Base-by-base conservation (phyloP, 2,329 filamentous ascomycete species). In the Incumbomyces lentus region DNA sequence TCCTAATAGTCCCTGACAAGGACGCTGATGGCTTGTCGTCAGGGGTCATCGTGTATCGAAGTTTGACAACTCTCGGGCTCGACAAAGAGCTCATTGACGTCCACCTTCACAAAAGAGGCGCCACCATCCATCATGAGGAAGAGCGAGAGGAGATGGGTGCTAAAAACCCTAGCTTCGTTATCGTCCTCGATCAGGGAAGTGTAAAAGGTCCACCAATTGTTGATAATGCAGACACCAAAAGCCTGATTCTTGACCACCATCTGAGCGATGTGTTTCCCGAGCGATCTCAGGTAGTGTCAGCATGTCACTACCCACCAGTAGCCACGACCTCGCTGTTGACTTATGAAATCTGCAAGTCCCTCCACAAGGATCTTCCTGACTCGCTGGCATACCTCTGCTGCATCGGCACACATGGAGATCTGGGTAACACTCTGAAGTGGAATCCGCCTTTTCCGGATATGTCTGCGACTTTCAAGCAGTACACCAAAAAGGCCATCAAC, bases 21-120 rank as follows among this genome's bases (percentile, higher is more conserved):
- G 80, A 84, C 54, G 79, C 79, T 2, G 81, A 84, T 59, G 81
- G 81, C 0, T 65, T 85, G 2, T 74, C 74, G 2, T 76, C 80
- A 2, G 81, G 81, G 1, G 74, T 74, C 1, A 83, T 84, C 26
- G 59, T 84, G 1, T 67, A 76, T 46, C 74, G 73, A 46, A 82
- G 79, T 0, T 65, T 84, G 2, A 60, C 73, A 1, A 62, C 75
- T 1, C 71, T 84, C 0, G 80, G 80, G 1, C 68, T 83, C 1
- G 60, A 72, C 8, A 52, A 67, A 6, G 60, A 67, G 6, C 62
- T 74, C 1, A 78, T 84, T 46, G 67, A 72, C 2, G 70, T 75
- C 0, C 77, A 84, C 58, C 68, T 82, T 2, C 64, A 81, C 2
- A 64, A 68, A 42, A 83, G 82, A 59, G 79, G 79, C 4, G 68